Conservation (phyloP, 352 stramenopile genomes). For the Phytophthora cactorum region DNA sequence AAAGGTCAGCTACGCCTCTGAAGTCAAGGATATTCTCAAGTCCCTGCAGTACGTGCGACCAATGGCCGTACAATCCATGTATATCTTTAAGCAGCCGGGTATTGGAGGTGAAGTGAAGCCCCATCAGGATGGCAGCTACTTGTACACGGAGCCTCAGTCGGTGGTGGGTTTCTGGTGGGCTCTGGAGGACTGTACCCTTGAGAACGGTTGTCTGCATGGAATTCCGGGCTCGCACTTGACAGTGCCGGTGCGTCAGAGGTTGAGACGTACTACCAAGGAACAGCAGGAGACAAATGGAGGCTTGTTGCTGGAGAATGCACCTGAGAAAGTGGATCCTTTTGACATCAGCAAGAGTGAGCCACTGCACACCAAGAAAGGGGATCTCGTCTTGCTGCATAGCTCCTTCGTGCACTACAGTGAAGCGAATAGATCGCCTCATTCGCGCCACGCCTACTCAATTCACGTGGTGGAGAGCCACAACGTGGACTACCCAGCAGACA, state of each 20-base stretch:
- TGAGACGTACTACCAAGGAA: slow-evolving; percentile 73
- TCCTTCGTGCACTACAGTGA: slow-evolving; percentile 95
- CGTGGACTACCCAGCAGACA: slow-evolving; percentile 86
- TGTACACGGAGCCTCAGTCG: slow-evolving; percentile 96
- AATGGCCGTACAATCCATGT: slow-evolving; percentile 95
- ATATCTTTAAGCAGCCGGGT: slow-evolving; percentile 97
- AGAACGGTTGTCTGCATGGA: slow-evolving; percentile 96
- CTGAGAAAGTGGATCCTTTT: slow-evolving; percentile 55
- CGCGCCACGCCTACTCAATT: slow-evolving; percentile 96
- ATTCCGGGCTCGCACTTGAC: slow-evolving; percentile 89
- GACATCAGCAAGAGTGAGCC: slow-evolving; percentile 64
- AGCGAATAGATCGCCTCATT: slow-evolving; percentile 89
- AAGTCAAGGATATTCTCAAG: slow-evolving; percentile 77
- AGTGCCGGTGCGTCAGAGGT: slow-evolving; percentile 86
- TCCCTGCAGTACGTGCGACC: slow-evolving; percentile 91
- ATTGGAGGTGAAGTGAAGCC: slow-evolving; percentile 94
- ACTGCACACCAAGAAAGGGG: slow-evolving; percentile 91
- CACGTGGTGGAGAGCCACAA: slow-evolving; percentile 94
- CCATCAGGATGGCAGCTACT: slow-evolving; percentile 97
- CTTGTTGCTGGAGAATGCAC: slow-evolving; percentile 68
- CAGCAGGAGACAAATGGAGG: slow-evolving; percentile 44
- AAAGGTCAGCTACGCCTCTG: slow-evolving; percentile 78
- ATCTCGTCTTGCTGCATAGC: slow-evolving; percentile 93
- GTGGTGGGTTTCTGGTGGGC: slow-evolving; percentile 96
- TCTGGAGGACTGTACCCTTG: slow-evolving; percentile 93